Percentiles rank a stretch among this genome's conserved stretches.
These are phyloP conservation scores for Udeniomyces megalosporus DNA, from an alignment of 768 basidiomycete genomes.

Conservation along the genomic window DNA sequence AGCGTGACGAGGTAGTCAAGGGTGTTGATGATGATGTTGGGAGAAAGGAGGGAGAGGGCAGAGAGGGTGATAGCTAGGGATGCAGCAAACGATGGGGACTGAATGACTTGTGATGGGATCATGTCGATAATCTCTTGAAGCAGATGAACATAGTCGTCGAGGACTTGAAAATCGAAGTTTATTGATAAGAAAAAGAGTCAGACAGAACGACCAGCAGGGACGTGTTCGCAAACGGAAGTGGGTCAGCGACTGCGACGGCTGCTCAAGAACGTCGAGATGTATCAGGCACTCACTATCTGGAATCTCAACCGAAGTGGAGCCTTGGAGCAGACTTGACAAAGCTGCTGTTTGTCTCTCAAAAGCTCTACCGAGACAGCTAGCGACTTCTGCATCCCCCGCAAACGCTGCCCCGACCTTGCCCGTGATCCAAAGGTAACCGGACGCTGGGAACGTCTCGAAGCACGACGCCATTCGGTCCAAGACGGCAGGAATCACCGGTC, in stretches of 20 bases:
- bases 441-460: slow-evolving; percentile 64
- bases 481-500: slow-evolving; percentile 53
- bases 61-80: slow-evolving; percentile 62
- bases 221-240: not conserved
- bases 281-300: slow-evolving; percentile 60
- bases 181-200: slow-evolving; percentile 2
- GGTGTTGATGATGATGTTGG: slow-evolving; percentile 61
- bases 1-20: slow-evolving; percentile 65
- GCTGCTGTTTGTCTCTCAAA: too few species aligned
- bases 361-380: not conserved
- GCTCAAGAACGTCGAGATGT: not conserved
- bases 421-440: slow-evolving; percentile 86
- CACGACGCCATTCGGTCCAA: slow-evolving; percentile 56
- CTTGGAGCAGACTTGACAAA: too few species aligned
- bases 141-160: slow-evolving; percentile 86
- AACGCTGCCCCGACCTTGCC: slow-evolving; percentile 58
- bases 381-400: slow-evolving; percentile 48
- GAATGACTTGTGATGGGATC: slow-evolving; percentile 60
- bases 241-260: not conserved
- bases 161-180: slow-evolving; percentile 39
- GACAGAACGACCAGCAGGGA: not conserved
- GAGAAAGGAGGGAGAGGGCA: slow-evolving; percentile 63
- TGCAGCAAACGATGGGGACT: slow-evolving; percentile 56
- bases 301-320: slow-evolving; percentile 39
- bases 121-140: slow-evolving; percentile 49